Base-by-base conservation (phyloP, 345 rosid species). In the Geranium brycei region DNA sequence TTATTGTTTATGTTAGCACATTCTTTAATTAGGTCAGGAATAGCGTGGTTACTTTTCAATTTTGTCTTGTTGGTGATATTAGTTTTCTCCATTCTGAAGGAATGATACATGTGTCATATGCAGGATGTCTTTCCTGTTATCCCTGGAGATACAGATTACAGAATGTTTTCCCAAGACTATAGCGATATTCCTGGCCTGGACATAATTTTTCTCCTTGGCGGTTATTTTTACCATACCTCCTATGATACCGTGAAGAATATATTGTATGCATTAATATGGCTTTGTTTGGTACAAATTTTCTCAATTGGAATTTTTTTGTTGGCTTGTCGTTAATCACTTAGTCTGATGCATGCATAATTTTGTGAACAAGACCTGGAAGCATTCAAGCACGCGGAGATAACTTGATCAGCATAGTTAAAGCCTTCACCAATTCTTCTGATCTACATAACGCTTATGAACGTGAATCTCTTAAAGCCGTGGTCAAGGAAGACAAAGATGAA, bases 361-460 rank as follows among this genome's bases (percentile, higher is more conserved):
- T 64, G 57, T 68, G 31, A 76, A 76, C 69, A 85, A 93, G 99
- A 81, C 97, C 99, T 67, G 99, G 99, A 65, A 90, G 95, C 84
- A 77, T 93, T 78, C 99, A 93, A 85, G 97, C 90, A 28, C 97
- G 97, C 57, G 99, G 99, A 73, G 97, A 93, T 11, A 93, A 93
- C 79, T 84, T 93, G 68, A 58, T 83, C 68, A 80, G 87, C 65
- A 19, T 88, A 28, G 78, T 88, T 51, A 86, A 90, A 79, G 91
- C 85, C 63, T 93, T 93, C 57, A 64, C 91, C 23, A 87, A 80
- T 74, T 90, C 97, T 82, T 78, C 97, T 64, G 76, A 73, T 82
- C 80, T 93, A 60, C 82, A 62, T 69, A 78, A 62, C 80, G 79
- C 84, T 67, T 78, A 62, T 62, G 89, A 88, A 68, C 82, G 89